Evolutionary conservation across 805 yeast genomes (phyloP).

Genomic region (Komagataella pseudopastoris): DNA sequence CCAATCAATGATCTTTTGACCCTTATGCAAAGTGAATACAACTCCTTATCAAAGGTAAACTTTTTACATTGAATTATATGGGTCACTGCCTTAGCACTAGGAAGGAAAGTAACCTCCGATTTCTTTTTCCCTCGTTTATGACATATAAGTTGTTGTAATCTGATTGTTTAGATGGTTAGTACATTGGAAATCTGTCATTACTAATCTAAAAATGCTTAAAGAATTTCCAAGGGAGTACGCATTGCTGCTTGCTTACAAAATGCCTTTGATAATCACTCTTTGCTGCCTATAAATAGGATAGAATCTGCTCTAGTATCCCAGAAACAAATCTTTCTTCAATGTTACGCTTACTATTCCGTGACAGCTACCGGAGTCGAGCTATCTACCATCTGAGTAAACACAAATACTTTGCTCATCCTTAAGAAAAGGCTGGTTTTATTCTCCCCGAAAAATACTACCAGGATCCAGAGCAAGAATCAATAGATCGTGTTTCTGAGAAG

Average conservation of each 20-base stretch:
- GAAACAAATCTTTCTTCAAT: too few species aligned
- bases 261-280: neutral
- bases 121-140: neutral
- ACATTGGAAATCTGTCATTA: neutral
- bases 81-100: too few species aligned
- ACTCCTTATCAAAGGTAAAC: too few species aligned
- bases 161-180: neutral
- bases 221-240: neutral
- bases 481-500: neutral
- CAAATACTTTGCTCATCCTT: neutral
- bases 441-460: constrained; percentile 1
- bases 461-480: neutral
- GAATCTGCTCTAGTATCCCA: neutral
- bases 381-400: neutral
- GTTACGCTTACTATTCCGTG: neutral
- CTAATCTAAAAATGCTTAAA: neutral
- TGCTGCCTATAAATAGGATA: neutral
- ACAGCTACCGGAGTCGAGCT: neutral
- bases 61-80: too few species aligned
- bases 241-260: neutral
- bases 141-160: neutral
- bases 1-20: too few species aligned
- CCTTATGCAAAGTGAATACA: too few species aligned
- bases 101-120: too few species aligned
- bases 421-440: neutral